These are phyloP conservation scores for Cyberlindnera misumaiensis DNA, from an alignment of 805 yeast species.

Conservation along the genomic window DNA sequence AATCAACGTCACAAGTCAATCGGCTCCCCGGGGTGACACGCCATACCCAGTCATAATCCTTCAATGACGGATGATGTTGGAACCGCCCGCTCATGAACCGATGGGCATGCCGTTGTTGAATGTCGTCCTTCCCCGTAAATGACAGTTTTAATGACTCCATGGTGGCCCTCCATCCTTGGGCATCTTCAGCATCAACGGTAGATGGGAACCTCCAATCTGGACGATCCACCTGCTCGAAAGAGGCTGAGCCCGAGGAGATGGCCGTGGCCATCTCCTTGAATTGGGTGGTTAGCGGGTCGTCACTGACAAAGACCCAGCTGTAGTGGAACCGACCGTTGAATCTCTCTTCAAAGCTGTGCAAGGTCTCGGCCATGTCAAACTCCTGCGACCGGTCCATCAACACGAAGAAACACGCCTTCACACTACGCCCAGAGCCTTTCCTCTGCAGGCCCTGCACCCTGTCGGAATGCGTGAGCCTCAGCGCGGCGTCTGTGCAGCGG, in stretches of 20 bases:
- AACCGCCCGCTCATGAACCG: conserved; percentile 43
- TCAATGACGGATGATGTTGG: conserved; percentile 48
- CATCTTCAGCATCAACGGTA: conserved; percentile 45
- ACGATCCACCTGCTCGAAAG: conserved; percentile 49
- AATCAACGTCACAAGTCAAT: conserved; percentile 51
- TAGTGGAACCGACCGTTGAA: conserved; percentile 56
- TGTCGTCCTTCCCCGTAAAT: conserved; percentile 47
- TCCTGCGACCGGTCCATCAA: conserved; percentile 1
- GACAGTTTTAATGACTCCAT: conserved; percentile 30
- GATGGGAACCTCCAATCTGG: conserved; percentile 64
- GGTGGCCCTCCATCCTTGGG: conserved; percentile 33
- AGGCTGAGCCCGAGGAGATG: conserved; percentile 48
- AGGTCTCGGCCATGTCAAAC: conserved; percentile 37
- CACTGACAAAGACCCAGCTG: conserved; percentile 73
- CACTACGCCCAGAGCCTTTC: not conserved
- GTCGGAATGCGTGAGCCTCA: conserved; percentile 1
- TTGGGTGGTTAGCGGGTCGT: conserved; percentile 46
- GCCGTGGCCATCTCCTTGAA: conserved; percentile 39
- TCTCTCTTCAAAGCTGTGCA: conserved; percentile 53
- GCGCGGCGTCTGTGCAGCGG: too few relatives aligned
- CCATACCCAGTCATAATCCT: conserved; percentile 61
- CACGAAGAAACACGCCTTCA: not conserved
- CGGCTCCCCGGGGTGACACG: conserved; percentile 61
- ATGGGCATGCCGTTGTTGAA: conserved; percentile 59
- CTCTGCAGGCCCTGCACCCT: not conserved